Base-by-base conservation (phyloP, 768 basidiomycete species). In the Pleurotus salmoneostramineus region DNA sequence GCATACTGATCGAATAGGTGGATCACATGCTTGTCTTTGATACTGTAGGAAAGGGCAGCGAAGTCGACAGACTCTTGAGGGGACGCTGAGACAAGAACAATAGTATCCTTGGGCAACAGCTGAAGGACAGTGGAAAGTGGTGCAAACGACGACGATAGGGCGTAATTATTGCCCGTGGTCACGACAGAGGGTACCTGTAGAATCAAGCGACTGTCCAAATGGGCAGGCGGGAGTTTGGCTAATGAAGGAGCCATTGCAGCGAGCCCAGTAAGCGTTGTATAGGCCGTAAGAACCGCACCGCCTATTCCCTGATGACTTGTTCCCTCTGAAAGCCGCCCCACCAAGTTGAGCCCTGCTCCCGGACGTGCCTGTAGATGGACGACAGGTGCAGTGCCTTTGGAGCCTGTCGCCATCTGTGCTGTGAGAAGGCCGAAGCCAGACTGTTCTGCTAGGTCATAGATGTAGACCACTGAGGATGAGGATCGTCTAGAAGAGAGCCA, bases 1-100 rank as follows among this genome's bases (percentile, higher is more conserved):
- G 84, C 83, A 66, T 91, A 80, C 64, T 96, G 91, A 71, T 98
- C 95, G 67, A 98, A 95, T 43, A 98, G 74, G 69, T 98, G 94
- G 56, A 95, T 80, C 57, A 91, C 85, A 70, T 96, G 92, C 43
- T 74, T 80, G 15, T 74, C 69, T 12, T 79, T 77, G 50, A 90
- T 71, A 58, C 77, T 79, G 75, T 95, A 95, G n/a, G 93, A 78
- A 49, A 93, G 77, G 31, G 82, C 65, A 2, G 94, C 83, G 56
- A 93, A 82, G 65, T 93, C 89, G 48, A 87, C 81, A 12, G 90
- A 78, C 69, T 97, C 93, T 62, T 90, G 88, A 0, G 93, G 85
- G 3, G 90, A 87, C 2, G 93, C 86, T 40, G 94, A 95, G 56
- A 96, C 79, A 50, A 97, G 72, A 43, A 97, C 78, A 12, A 86